Evolutionary conservation across 2,329 filamentous ascomycete species (phyloP).

Genomic region (Cercospora nicotianae): DNA sequence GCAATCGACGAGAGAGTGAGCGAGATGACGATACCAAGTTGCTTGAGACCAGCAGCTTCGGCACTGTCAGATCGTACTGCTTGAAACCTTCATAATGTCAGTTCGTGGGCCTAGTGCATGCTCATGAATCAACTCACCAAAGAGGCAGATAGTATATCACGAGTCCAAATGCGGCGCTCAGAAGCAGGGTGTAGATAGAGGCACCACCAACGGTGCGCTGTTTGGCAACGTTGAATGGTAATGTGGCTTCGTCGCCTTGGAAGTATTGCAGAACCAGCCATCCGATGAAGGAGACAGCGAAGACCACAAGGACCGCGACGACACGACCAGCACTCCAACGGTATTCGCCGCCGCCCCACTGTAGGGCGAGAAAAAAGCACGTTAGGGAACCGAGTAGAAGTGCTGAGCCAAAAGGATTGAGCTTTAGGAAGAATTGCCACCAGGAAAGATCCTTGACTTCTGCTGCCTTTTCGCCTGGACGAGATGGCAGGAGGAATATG

Average conservation of each 20-base stretch:
- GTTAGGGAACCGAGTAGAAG: constrained; percentile 42
- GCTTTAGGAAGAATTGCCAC: constrained; percentile 31
- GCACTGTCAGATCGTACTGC: constrained; percentile 16
- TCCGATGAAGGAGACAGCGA: constrained; percentile 15
- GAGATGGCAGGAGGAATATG: constrained; percentile 30
- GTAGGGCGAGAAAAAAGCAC: constrained; percentile 47
- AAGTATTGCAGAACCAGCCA: constrained; percentile 19
- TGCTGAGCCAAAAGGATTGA: constrained; percentile 45
- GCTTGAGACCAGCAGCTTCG: constrained; percentile 21
- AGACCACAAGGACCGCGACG: constrained; percentile 43
- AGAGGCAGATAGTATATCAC: constrained; percentile 24
- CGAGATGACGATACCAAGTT: constrained; percentile 34
- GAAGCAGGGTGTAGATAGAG: constrained; percentile 16
- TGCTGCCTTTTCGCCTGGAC: constrained; percentile 39
- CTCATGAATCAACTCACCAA: constrained; percentile 3
- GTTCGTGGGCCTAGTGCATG: not conserved
- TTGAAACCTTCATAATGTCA: constrained; percentile 22
- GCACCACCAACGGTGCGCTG: constrained; percentile 19
- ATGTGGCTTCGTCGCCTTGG: constrained; percentile 22
- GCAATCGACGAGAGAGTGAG: constrained; percentile 44
- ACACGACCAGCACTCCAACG: constrained; percentile 43
- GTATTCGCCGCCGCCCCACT: constrained; percentile 49
- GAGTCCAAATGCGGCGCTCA: constrained; percentile 16
- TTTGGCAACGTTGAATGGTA: constrained; percentile 15
- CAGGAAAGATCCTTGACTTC: constrained; percentile 19